phyloP scores from a whole-genome alignment of 306 rosid species.

The Coriaria nepalensis region DNA sequence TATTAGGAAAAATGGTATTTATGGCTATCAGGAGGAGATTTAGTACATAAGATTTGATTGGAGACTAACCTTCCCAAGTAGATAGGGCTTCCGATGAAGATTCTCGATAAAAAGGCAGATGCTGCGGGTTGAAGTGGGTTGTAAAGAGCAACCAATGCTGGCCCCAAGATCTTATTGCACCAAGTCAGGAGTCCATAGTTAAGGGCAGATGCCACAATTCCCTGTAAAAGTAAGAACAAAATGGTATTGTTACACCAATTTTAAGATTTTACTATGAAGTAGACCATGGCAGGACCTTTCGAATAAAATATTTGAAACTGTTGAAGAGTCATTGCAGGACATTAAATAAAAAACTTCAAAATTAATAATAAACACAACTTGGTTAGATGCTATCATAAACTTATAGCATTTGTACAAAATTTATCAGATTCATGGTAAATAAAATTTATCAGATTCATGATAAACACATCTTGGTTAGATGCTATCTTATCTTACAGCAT shows the following conservation, averaged over 20 bases:
- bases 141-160: constrained; percentile 84
- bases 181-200: constrained; percentile 85
- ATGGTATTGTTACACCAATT: neutral
- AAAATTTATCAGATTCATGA: neutral
- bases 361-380: neutral
- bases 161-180: constrained; percentile 89
- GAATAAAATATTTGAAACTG: neutral
- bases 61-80: constrained; percentile 76
- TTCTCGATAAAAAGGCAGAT: constrained; percentile 54
- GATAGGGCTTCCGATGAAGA: constrained; percentile 86
- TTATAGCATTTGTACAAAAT: neutral
- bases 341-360: no score
- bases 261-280: neutral
- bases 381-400: neutral
- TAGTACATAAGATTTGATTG: constrained; percentile 1
- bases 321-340: neutral
- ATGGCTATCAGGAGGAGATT: constrained; percentile 1
- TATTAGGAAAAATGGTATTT: neutral
- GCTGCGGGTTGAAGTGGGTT: constrained; percentile 88
- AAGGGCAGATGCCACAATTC: constrained; percentile 76
- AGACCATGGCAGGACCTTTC: constrained; percentile 1
- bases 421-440: neutral
- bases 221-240: constrained; percentile 34
- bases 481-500: constrained; percentile 46
- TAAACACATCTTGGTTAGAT: neutral